Base-by-base conservation (phyloP, 345 rosid genomes). In the Cardiospermum halicacabum region DNA sequence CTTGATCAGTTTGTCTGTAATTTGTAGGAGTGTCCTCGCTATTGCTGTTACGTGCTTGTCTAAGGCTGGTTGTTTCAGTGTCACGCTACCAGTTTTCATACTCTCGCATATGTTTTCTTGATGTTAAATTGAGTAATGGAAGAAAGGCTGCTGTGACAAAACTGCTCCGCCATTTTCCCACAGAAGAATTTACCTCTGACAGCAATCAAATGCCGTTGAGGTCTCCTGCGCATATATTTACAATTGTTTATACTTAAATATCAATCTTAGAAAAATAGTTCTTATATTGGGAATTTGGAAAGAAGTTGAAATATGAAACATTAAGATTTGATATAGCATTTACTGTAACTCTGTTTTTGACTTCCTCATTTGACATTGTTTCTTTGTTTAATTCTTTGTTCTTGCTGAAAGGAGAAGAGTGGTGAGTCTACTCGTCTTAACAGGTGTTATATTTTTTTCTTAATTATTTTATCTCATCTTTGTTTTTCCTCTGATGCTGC, bases 131-230 rank as follows among this genome's bases (percentile, higher is more conserved):
- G 21, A 5, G 21, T 53, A 67, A 73, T 55, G 69, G 72, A 64
- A 72, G 72, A 58, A 76, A 67, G 40, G 49, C 37, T 57, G 72
- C 51, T 25, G 36, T 80, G 62, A 68, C 82, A 26, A 81, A 77
- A 68, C 78, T 88, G 67, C 80, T 76, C 64, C 7, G 69, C 40
- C 65, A 69, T 74, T 74, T 82, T 49, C 89, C 88, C 15, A 42
- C 24, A 53, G 78, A 80, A 69, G 78, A 80, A 69, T 70, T 75
- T 43, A 68, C 76, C 49, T 64, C 75, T 56, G 70, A 75, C 40
- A 66, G 69, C 51, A 53, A 69, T 36, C 72, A 81, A 22, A 64
- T 78, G 62, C 91, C 94, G 31, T 56, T 78, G 56, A 88, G 97
- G 97, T 91, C 58, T 22, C 75, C 32, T 58, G 40, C 45, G 40